Conservation (phyloP, 2,329 filamentous ascomycete genomes). For the Ophiostoma australiae region DNA sequence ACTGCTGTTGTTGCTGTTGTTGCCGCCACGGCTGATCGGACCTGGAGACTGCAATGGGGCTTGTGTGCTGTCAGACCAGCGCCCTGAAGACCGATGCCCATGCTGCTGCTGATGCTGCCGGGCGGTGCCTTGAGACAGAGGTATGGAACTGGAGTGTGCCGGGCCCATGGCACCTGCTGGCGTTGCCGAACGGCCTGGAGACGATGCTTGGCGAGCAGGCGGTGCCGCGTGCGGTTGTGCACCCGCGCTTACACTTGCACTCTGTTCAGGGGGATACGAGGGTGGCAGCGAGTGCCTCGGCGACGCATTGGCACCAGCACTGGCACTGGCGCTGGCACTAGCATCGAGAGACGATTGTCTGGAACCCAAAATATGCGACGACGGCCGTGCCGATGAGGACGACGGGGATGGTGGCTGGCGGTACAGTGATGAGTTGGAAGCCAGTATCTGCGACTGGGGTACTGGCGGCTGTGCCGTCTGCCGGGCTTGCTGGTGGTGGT, state of each 20-base stretch:
- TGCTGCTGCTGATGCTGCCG: not conserved
- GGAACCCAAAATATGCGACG: not conserved
- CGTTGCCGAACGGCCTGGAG: not conserved
- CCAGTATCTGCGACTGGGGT: not conserved
- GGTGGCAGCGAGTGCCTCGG: not conserved
- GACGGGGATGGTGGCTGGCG: not conserved
- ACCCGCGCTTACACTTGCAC: not conserved
- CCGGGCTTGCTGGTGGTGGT: not conserved
- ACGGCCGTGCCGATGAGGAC: not conserved
- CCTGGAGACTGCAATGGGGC: not conserved
- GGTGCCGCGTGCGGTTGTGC: not conserved
- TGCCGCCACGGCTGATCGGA: not conserved
- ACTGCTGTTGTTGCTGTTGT: not conserved
- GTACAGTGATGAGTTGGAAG: too few species aligned
- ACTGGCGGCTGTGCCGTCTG: not conserved
- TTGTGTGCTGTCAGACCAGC: not conserved
- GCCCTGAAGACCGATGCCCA: not conserved
- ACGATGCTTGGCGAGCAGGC: not conserved
- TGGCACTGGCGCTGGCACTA: not conserved
- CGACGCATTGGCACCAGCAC: not conserved
- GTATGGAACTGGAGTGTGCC: too few species aligned
- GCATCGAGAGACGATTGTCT: conserved; percentile 1
- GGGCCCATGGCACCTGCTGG: not conserved
- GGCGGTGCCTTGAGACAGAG: not conserved
- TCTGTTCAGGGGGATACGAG: not conserved